Base-by-base conservation (phyloP, 352 stramenopile species). In the Phytophthora nicotianae region DNA sequence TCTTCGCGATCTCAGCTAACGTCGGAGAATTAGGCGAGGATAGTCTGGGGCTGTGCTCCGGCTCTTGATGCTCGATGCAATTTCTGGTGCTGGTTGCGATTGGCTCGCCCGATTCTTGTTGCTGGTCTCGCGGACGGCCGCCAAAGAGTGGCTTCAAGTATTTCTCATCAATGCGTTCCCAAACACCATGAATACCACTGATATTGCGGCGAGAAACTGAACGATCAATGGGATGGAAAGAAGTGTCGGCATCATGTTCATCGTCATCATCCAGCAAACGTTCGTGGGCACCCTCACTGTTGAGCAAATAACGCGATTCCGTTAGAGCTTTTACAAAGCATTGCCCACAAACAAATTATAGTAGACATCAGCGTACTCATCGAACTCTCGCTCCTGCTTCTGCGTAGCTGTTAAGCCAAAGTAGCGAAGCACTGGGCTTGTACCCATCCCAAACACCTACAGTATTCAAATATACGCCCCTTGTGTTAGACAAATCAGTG, bases 381-480 rank as follows among this genome's bases (percentile, higher is more conserved):
- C 76, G 35, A 75, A 65, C 16, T 76, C 60, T 10, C 58, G 51
- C 29, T 84, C 70, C 17, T 68, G 62, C 53, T 83, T 65, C 20
- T 72, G 67, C 20, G 41, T 70, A 13, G 77, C 68, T 14, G 76
- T 81, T 17, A 92, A 74, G 13, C 69, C 69, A 21, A 83, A 88
- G 51, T 81, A 74, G 11, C 74, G 77, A 53, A 92, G 63, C 19
- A 92, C 50, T 5, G 83, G 83, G 52, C 77, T 86, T 45, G 83
- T 92, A 7, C 79, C 78, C 77, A 91, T 88, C 51, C 83, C 83
- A 50, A 92, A 91, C 14, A 93, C 68, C 81, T 91, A n/a, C n/a
- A n/a, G n/a, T n/a, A n/a, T n/a, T n/a, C n/a, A n/a, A n/a, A n/a
- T n/a, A n/a, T n/a, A n/a, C n/a, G n/a, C n/a, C n/a, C n/a, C 7